phyloP scores from a whole-genome alignment of 148 eudicot species.

The Diospyros lotus region DNA sequence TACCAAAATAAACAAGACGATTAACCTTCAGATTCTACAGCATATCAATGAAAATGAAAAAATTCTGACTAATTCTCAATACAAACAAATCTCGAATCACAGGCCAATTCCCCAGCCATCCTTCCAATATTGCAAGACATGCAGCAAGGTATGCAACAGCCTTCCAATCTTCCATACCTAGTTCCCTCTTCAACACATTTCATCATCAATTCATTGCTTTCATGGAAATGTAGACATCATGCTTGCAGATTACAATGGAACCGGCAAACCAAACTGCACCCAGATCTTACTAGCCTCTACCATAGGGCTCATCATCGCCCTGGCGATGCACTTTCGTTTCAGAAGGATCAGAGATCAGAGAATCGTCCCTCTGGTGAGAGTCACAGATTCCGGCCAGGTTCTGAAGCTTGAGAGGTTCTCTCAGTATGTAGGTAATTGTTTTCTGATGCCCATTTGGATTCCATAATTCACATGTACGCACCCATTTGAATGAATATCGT shows the following conservation, averaged over 20 bases:
- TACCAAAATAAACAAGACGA: constrained; percentile 27
- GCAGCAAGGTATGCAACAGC: constrained; percentile 19
- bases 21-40: constrained; percentile 28
- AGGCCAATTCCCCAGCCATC: neutral
- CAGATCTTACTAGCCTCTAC: constrained; percentile 57
- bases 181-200: too few species aligned
- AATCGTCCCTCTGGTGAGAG: constrained; percentile 53
- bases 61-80: neutral
- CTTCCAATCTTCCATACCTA: too few species aligned
- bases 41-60: neutral
- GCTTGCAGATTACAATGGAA: constrained; percentile 19
- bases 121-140: constrained; percentile 21
- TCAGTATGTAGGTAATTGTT: constrained; percentile 81
- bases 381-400: constrained; percentile 54
- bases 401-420: constrained; percentile 71
- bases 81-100: neutral
- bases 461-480: neutral
- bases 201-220: too few species aligned
- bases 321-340: constrained; percentile 40
- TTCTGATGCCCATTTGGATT: neutral
- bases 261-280: constrained; percentile 32
- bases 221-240: too few species aligned
- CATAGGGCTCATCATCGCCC: constrained; percentile 58
- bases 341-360: constrained; percentile 41
- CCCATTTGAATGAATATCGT: neutral